These are phyloP conservation scores for Exophiala dermatitidis DNA, from an alignment of 2,329 filamentous ascomycete genomes.

Conservation along the genomic window DNA sequence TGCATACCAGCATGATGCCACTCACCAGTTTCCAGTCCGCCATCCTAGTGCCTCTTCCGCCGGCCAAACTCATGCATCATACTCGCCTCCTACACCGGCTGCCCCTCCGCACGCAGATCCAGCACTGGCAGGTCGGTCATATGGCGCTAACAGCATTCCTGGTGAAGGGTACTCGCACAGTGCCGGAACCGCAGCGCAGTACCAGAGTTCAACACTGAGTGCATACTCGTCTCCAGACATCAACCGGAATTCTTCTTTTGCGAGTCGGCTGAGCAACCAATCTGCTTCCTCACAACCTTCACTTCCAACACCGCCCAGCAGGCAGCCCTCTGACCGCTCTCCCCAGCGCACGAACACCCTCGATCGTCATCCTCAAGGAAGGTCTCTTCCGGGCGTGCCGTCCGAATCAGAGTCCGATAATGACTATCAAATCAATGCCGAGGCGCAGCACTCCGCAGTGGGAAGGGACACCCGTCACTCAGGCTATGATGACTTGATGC, in stretches of 20 bases:
- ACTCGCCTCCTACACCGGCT: slow-evolving; percentile 32
- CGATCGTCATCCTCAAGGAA: slow-evolving; percentile 50
- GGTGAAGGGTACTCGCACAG: slow-evolving; percentile 18
- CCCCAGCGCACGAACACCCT: slow-evolving; percentile 47
- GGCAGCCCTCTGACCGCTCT: slow-evolving; percentile 45
- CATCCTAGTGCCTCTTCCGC: slow-evolving; percentile 12
- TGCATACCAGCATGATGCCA: slow-evolving; percentile 16
- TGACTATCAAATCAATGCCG: slow-evolving; percentile 27
- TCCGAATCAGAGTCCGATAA: slow-evolving; percentile 37
- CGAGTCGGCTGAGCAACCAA: slow-evolving; percentile 28
- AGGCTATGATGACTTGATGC: slow-evolving; percentile 51
- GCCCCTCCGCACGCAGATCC: slow-evolving; percentile 36
- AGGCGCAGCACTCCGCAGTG: slow-evolving; percentile 7
- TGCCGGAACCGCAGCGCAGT: slow-evolving; percentile 5
- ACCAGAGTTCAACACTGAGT: slow-evolving; percentile 10
- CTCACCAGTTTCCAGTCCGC: slow-evolving; percentile 12
- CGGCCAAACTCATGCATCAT: slow-evolving; percentile 10
- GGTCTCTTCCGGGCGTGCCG: slow-evolving; percentile 54
- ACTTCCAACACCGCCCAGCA: slow-evolving; percentile 44
- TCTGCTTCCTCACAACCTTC: slow-evolving; percentile 34
- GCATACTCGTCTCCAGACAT: slow-evolving; percentile 22
- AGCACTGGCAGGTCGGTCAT: slow-evolving; percentile 34
- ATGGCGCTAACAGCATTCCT: slow-evolving; percentile 24
- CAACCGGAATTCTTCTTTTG: slow-evolving; percentile 23
- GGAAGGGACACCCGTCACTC: slow-evolving; percentile 35